Evolutionary conservation across 2,329 filamentous ascomycete species (phyloP).

Genomic region (Talaromyces sp.): DNA sequence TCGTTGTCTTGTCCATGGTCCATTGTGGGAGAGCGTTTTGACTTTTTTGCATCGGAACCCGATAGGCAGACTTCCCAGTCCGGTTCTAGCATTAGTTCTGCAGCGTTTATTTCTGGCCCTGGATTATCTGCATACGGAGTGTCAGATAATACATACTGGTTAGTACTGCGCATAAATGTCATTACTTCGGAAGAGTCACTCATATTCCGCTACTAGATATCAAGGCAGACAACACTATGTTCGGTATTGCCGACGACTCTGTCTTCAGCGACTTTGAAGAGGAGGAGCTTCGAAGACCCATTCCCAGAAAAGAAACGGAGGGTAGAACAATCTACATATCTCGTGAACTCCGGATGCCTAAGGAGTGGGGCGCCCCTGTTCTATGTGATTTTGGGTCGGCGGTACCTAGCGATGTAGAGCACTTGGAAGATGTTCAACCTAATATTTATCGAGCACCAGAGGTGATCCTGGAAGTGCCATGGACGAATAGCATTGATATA

Average conservation of each 20-base stretch:
- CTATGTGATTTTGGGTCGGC: constrained; percentile 53
- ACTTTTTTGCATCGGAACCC: constrained; percentile 42
- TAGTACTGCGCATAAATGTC: constrained; percentile 16
- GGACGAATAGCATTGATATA: constrained; percentile 50
- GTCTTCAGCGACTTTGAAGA: constrained; percentile 43
- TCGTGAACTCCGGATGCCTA: constrained; percentile 33
- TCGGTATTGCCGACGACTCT: constrained; percentile 40
- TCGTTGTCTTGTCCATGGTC: constrained; percentile 39
- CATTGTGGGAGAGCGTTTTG: constrained; percentile 44
- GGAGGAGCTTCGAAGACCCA: constrained; percentile 39
- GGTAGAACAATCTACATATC: constrained; percentile 46
- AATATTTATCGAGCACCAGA: constrained; percentile 41
- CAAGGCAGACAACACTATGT: constrained; percentile 49
- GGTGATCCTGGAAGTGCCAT: constrained; percentile 47
- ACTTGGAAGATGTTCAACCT: constrained; percentile 31
- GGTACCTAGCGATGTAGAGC: constrained; percentile 34
- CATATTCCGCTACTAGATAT: constrained; percentile 34
- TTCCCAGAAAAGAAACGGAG: constrained; percentile 43
- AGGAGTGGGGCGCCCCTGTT: constrained; percentile 27
- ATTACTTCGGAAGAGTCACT: constrained; percentile 18
- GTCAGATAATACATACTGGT: constrained; percentile 49
- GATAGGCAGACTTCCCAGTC: constrained; percentile 20
- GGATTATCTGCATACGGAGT: constrained; percentile 48
- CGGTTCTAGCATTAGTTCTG: constrained; percentile 38
- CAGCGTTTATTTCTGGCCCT: constrained; percentile 43